Evolutionary conservation across 441 rosid species (phyloP).

Genomic region (Adansonia rubrostipa): DNA sequence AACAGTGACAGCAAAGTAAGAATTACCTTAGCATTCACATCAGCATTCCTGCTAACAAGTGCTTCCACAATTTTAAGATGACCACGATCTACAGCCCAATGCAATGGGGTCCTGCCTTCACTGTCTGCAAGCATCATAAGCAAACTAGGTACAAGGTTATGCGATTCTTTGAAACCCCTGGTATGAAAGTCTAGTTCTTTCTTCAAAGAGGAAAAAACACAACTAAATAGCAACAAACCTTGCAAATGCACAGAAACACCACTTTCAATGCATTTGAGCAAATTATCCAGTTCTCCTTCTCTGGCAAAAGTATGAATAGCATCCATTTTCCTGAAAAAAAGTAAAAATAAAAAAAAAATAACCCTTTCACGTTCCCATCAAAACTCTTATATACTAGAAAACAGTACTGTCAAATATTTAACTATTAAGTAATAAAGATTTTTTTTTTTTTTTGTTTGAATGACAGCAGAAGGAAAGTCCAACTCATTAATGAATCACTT

Average conservation of each 20-base stretch:
- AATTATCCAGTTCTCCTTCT: slow-evolving; percentile 77
- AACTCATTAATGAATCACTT: slow-evolving; percentile 3
- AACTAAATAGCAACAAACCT: slow-evolving; percentile 49
- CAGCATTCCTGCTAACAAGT: slow-evolving; percentile 65
- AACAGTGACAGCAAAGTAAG: neutral
- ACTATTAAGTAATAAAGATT: slow-evolving; percentile 14
- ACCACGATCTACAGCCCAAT: slow-evolving; percentile 99
- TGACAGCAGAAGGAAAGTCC: neutral
- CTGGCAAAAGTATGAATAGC: slow-evolving; percentile 89
- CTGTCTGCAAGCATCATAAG: slow-evolving; percentile 60
- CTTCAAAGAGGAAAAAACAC: neutral
- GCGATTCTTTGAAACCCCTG: neutral
- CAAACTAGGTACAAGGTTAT: slow-evolving; percentile 21
- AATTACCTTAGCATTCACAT: slow-evolving; percentile 80
- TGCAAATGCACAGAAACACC: slow-evolving; percentile 70
- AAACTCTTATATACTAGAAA: neutral
- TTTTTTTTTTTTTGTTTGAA: neutral
- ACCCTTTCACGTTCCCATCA: neutral
- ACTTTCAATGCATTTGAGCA: slow-evolving; percentile 67
- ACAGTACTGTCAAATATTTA: neutral
- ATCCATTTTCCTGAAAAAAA: slow-evolving; percentile 71
- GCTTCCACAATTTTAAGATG: slow-evolving; percentile 57
- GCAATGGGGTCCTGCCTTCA: slow-evolving; percentile 91
- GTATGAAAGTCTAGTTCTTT: slow-evolving; percentile 4
- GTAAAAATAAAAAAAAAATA: neutral